These are phyloP conservation scores for Toxicodendron radicans DNA, from an alignment of 345 rosid species.

Conservation along the genomic window DNA sequence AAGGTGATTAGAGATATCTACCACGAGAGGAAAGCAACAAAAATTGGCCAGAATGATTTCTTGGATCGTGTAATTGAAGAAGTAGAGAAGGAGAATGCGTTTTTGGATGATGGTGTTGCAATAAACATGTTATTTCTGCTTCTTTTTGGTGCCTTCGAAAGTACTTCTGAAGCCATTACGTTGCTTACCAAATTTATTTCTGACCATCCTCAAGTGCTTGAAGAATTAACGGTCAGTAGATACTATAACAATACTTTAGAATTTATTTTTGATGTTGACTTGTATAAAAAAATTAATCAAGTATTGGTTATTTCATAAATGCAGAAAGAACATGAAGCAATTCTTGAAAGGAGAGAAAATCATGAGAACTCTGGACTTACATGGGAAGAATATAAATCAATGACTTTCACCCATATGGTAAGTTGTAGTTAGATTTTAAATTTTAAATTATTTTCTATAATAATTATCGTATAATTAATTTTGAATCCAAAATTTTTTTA, in stretches of 20 bases:
- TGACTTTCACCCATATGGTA: conserved; percentile 49
- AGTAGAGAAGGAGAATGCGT: conserved; percentile 12
- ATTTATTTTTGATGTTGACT: not conserved
- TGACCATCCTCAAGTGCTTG: conserved; percentile 5
- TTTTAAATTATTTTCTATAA: too few relatives aligned
- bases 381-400: conserved; percentile 49
- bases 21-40: conserved; percentile 17
- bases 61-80: conserved; percentile 23
- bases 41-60: conserved; percentile 16
- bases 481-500: not conserved
- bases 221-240: conserved; percentile 1
- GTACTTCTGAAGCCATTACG: conserved; percentile 10
- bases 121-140: conserved; percentile 15
- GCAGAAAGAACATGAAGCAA: conserved; percentile 39
- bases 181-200: conserved; percentile 1
- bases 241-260: too few relatives aligned
- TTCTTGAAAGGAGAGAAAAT: conserved; percentile 20
- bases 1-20: conserved; percentile 11
- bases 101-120: conserved; percentile 12
- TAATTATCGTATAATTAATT: too few relatives aligned
- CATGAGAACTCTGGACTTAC: conserved; percentile 19
- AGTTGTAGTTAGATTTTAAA: not conserved
- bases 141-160: conserved; percentile 19
- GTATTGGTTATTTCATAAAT: not conserved
- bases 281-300: too few relatives aligned